Evolutionary conservation across 441 rosid genomes (phyloP), one percentile per base, ranked within the genome.

Genomic region (Gossypium davidsonii): DNA sequence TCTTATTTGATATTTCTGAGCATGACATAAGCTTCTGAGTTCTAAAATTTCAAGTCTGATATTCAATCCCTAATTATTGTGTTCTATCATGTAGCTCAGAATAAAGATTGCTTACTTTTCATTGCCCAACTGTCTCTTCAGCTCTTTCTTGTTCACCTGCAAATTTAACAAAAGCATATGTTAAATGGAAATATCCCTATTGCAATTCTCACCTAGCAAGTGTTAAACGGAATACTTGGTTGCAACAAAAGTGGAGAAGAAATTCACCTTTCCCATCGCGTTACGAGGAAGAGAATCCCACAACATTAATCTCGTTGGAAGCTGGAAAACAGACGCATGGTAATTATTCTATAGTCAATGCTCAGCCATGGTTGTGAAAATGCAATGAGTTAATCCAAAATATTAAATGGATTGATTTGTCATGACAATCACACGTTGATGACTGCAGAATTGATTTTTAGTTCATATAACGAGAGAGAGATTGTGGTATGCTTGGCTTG

Each of bases 231-330:
- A 2, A 53, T 18, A 31, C 28, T 26, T 64, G 31, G 17, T 51
- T 15, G 62, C 28, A 56, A 34, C 48, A 28, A 28, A 59, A 63
- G 59, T 20, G 6, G 3, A 10, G 34, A 46, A 57, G 78, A 12
- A 60, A 52, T 25, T 77, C 63, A 95, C 98, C 97, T 95, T 93
- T 75, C 99, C 97, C 99, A 95, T 95, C 20, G 99, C 98, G 75
- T 95, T 93, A 21, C 97, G 97, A 12, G 99, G 99, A 60, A 95
- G 79, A 6, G 89, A 84, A 34, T 95, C 94, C 99, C 98, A 91
- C 76, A 95, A 59, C 76, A 90, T 82, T 79, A 95, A 74, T 57
- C 83, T 86, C 34, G 95, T 91, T 70, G 99, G 99, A 53, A 90
- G 87, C 99, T 95, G 83, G 51, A 77, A 74, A 64, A 34, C 73